phyloP scores from a whole-genome alignment of 2,329 filamentous ascomycete species.

The Periconia macrospinosa region DNA sequence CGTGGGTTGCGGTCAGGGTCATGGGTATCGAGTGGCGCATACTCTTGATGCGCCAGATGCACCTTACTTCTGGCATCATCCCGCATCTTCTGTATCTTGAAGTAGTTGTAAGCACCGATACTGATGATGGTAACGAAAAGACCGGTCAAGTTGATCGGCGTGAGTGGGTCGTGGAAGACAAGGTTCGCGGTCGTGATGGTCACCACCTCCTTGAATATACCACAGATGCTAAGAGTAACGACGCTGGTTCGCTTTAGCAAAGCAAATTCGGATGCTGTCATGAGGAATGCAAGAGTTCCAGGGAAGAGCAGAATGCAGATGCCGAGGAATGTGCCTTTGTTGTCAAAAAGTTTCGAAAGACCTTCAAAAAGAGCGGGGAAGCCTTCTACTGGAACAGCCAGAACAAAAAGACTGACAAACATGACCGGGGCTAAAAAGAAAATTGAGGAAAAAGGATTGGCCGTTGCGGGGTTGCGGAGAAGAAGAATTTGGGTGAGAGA shows the following conservation, averaged over 20 bases:
- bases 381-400: conserved; percentile 87
- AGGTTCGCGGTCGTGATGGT: conserved; percentile 88
- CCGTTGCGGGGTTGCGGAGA: conserved; percentile 88
- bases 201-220: conserved; percentile 98
- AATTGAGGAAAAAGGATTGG: conserved; percentile 94
- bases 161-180: conserved; percentile 86
- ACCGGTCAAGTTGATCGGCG: conserved; percentile 82
- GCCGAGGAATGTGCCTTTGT: conserved; percentile 69
- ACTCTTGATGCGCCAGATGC: conserved; percentile 44
- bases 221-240: conserved; percentile 92
- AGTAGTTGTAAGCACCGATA: conserved; percentile 89
- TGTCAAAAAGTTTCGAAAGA: conserved; percentile 62
- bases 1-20: conserved; percentile 32
- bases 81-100: conserved; percentile 91
- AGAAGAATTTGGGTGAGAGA: conserved; percentile 96
- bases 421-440: conserved; percentile 98
- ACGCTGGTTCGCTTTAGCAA: conserved; percentile 93
- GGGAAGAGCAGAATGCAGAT: conserved; percentile 83
- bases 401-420: conserved; percentile 78
- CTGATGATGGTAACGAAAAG: conserved; percentile 85
- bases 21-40: conserved; percentile 37
- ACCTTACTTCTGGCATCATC: conserved; percentile 64
- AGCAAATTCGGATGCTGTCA: conserved; percentile 96
- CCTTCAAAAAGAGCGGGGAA: conserved; percentile 68
- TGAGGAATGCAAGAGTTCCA: conserved; percentile 87